Percentiles rank a stretch among this genome's conserved stretches.
Evolutionary conservation across 73 alveolate species (phyloP).

Genomic region (Paramecium tetraurelia): DNA sequence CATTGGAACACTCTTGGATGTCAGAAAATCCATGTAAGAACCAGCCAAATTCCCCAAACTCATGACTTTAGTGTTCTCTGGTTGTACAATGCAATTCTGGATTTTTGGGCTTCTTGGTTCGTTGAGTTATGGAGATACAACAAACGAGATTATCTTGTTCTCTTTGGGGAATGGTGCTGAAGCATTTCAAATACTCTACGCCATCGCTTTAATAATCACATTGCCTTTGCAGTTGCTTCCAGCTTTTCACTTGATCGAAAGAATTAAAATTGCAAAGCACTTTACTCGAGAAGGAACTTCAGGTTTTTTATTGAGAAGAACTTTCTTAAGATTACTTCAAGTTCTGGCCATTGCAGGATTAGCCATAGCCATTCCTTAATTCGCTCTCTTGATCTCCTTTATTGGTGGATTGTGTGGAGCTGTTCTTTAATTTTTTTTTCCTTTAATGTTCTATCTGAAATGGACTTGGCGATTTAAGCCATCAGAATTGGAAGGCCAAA

Average conservation of each 20-base stretch:
- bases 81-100: conserved; percentile 31
- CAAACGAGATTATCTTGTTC: conserved; percentile 42
- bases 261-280: neutral
- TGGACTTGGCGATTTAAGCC: neutral
- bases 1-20: conserved; percentile 30
- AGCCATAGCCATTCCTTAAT: conserved; percentile 37
- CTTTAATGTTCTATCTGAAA: conserved; percentile 26
- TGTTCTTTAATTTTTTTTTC: conserved; percentile 16
- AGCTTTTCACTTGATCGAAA: conserved; percentile 47
- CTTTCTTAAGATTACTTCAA: neutral
- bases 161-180: conserved; percentile 50
- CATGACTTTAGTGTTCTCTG: neutral
- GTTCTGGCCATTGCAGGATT: conserved; percentile 38
- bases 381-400: conserved; percentile 23
- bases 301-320: conserved; percentile 1
- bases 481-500: neutral
- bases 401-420: conserved; percentile 45
- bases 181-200: conserved; percentile 54
- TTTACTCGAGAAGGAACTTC: neutral
- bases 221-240: conserved; percentile 51
- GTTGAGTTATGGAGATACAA: conserved; percentile 46
- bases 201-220: conserved; percentile 44
- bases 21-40: conserved; percentile 30
- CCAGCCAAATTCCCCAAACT: neutral
- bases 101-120: conserved; percentile 52